Conservation (phyloP, 2,329 filamentous ascomycete species). For the Fusarium sp. region DNA sequence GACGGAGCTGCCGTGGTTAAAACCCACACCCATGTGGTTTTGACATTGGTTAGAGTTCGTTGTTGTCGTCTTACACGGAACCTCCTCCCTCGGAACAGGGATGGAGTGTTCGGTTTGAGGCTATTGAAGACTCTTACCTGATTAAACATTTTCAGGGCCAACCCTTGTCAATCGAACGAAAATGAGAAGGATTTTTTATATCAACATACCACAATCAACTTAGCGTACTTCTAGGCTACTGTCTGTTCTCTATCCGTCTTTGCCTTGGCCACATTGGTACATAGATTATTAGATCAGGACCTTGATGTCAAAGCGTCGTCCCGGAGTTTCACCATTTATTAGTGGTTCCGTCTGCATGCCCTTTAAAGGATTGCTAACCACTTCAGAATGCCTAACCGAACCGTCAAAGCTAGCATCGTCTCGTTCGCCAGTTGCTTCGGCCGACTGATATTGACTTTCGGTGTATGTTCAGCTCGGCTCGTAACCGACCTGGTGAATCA, state of each 20-base stretch:
- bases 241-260: conserved; percentile 13
- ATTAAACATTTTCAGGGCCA: conserved; percentile 1
- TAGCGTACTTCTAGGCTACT: conserved; percentile 7
- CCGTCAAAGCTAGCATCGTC: neutral
- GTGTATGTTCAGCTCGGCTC: neutral
- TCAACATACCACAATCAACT: neutral
- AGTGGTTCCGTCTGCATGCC: conserved; percentile 27
- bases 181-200: neutral
- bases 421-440: conserved; percentile 2
- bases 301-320: conserved; percentile 36
- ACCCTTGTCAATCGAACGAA: conserved; percentile 4
- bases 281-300: neutral
- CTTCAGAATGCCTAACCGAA: conserved; percentile 2
- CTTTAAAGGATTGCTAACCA: conserved; percentile 1
- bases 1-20: neutral
- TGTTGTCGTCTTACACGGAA: neutral
- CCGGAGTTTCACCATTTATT: conserved; percentile 39
- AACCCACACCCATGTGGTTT: neutral
- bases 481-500: conserved; percentile 12
- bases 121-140: conserved; percentile 23
- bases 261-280: conserved; percentile 11
- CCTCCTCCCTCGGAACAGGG: neutral
- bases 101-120: neutral
- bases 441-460: neutral
- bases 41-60: neutral